Percentiles rank a stretch among this genome's conserved stretches.
Evolutionary conservation across 345 rosid species (phyloP).

Genomic region (Balakata baccata): DNA sequence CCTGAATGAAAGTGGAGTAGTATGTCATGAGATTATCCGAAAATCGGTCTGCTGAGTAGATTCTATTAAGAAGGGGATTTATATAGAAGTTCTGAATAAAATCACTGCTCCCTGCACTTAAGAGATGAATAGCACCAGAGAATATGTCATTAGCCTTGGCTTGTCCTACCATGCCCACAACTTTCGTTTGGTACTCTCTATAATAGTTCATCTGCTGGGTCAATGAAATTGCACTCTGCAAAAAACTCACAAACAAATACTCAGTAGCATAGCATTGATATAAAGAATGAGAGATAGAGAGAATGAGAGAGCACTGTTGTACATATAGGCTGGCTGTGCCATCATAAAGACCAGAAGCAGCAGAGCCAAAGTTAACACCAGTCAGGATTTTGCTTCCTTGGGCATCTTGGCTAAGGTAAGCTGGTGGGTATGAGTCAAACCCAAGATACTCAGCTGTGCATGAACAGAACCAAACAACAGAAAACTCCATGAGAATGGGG

Average conservation of each 20-base stretch:
- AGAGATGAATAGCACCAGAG: slow-evolving; percentile 65
- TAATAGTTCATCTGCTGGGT: slow-evolving; percentile 71
- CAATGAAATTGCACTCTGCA: slow-evolving; percentile 63
- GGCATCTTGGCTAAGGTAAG: slow-evolving; percentile 74
- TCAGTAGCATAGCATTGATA: no score
- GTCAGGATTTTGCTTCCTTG: slow-evolving; percentile 47
- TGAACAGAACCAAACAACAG: slow-evolving; percentile 4
- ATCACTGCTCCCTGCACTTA: slow-evolving; percentile 88
- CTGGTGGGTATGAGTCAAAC: slow-evolving; percentile 71
- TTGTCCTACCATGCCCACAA: slow-evolving; percentile 50
- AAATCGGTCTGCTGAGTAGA: slow-evolving; percentile 56
- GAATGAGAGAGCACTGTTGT: slow-evolving; percentile 11
- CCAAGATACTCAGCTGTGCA: slow-evolving; percentile 79
- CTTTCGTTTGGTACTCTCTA: slow-evolving; percentile 60
- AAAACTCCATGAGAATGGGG: neutral
- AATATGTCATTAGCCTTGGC: slow-evolving; percentile 47
- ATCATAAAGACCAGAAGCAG: slow-evolving; percentile 73
- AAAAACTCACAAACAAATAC: slow-evolving; percentile 16
- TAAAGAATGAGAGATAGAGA: neutral
- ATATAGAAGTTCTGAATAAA: slow-evolving; percentile 86
- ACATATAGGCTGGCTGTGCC: slow-evolving; percentile 68
- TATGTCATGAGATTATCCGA: slow-evolving; percentile 59
- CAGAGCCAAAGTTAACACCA: slow-evolving; percentile 89
- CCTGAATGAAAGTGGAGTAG: slow-evolving; percentile 80
- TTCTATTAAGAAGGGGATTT: slow-evolving; percentile 51